phyloP scores from a whole-genome alignment of 768 basidiomycete genomes.

The Trametes sanguinea region DNA sequence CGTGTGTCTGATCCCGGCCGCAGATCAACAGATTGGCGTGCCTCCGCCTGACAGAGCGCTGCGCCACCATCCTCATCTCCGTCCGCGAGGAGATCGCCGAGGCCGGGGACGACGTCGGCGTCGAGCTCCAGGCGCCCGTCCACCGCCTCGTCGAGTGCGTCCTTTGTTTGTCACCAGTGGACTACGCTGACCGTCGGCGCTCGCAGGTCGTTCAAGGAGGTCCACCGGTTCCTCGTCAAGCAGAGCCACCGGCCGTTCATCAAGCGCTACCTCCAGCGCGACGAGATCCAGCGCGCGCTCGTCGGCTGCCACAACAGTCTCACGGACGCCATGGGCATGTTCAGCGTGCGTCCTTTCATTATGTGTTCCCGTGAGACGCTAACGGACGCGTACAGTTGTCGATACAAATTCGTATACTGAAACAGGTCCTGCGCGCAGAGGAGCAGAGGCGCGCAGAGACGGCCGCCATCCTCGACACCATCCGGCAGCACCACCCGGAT shows the following conservation, averaged over 20 bases:
- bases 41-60: constrained; percentile 70
- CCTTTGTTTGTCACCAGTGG: not conserved
- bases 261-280: constrained; percentile 74
- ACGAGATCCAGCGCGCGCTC: constrained; percentile 62
- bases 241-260: constrained; percentile 70
- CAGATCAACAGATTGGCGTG: constrained; percentile 71
- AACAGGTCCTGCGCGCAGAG: constrained; percentile 48
- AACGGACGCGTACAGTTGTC: constrained; percentile 37
- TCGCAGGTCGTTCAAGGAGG: constrained; percentile 43
- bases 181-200: not conserved
- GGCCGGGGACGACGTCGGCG: constrained; percentile 51
- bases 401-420: constrained; percentile 52
- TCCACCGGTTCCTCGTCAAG: constrained; percentile 55
- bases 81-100: constrained; percentile 61
- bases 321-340: constrained; percentile 57
- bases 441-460: constrained; percentile 38
- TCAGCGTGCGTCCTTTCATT: constrained; percentile 42
- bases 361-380: not conserved
- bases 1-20: not conserved
- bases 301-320: constrained; percentile 52
- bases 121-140: constrained; percentile 54
- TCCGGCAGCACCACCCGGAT: constrained; percentile 23
- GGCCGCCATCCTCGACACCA: constrained; percentile 37
- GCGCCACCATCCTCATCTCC: constrained; percentile 65
- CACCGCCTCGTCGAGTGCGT: constrained; percentile 52